These are phyloP conservation scores for Colletotrichum spinosum DNA, from an alignment of 2,329 filamentous ascomycete species.

Conservation along the genomic window DNA sequence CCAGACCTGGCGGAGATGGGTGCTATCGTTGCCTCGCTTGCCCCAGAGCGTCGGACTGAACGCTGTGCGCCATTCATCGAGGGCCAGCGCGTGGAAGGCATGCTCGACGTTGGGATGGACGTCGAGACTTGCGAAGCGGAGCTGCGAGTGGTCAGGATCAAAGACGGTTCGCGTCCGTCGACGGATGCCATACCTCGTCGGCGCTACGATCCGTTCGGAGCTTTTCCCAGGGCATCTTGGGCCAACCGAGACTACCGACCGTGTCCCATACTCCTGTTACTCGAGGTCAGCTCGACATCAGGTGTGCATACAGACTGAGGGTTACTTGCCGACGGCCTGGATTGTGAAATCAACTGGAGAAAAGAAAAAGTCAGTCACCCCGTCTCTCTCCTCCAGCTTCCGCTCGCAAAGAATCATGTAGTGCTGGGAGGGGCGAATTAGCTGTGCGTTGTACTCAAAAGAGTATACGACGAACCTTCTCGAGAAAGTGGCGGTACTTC, in stretches of 20 bases:
- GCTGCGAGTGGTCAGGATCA: conserved; percentile 3
- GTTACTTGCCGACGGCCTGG: conserved; percentile 19
- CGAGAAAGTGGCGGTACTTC: conserved; percentile 19
- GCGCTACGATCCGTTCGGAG: conserved; percentile 22
- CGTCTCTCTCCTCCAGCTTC: conserved; percentile 3
- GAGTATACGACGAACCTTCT: background rate
- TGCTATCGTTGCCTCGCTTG: conserved; percentile 31
- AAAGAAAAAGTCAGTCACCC: background rate
- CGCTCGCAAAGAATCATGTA: conserved; percentile 24
- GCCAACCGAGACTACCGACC: conserved; percentile 56
- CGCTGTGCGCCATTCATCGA: conserved; percentile 60
- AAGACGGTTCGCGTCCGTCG: rapidly evolving
- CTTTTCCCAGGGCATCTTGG: conserved; percentile 34
- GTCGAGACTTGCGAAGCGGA: conserved; percentile 37
- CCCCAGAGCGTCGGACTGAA: conserved; percentile 47
- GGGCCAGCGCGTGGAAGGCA: conserved; percentile 66
- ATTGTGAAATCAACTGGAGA: conserved; percentile 9
- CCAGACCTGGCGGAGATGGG: conserved; percentile 49
- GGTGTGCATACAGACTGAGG: no score
- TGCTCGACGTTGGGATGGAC: conserved; percentile 55
- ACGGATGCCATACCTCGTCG: conserved; percentile 13
- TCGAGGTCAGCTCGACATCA: background rate
- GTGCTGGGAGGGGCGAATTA: conserved; percentile 6
- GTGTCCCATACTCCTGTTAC: conserved; percentile 61
- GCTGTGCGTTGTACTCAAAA: background rate